These are phyloP conservation scores for Pseudocercospora eumusae DNA, from an alignment of 2,329 filamentous ascomycete species.

Conservation along the genomic window DNA sequence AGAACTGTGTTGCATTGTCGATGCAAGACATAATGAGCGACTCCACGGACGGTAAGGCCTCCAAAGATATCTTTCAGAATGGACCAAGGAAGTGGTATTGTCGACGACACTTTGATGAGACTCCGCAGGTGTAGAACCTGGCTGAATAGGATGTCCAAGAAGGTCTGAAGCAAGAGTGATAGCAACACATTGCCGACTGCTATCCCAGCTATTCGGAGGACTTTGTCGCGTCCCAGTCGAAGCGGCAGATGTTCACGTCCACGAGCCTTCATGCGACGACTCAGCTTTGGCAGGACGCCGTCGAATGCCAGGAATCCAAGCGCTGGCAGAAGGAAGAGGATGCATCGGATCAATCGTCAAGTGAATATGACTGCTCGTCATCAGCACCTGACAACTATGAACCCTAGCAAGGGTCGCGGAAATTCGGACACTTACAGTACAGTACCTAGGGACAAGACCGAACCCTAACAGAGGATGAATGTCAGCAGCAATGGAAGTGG, in stretches of 20 bases:
- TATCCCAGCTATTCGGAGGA: constrained; percentile 56
- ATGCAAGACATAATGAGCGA: constrained; percentile 73
- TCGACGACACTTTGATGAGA: constrained; percentile 59
- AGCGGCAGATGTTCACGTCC: constrained; percentile 55
- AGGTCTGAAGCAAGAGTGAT: constrained; percentile 56
- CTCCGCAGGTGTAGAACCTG: constrained; percentile 56
- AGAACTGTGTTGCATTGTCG: constrained; percentile 61
- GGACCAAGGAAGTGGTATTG: constrained; percentile 60
- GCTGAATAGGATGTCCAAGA: constrained; percentile 58
- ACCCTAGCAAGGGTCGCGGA: neutral
- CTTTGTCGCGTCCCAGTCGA: constrained; percentile 44
- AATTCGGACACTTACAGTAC: neutral
- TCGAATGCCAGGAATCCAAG: constrained; percentile 74
- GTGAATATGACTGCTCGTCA: constrained; percentile 62
- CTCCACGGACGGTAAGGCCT: constrained; percentile 60
- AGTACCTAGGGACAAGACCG: constrained; percentile 66
- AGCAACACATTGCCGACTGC: constrained; percentile 59
- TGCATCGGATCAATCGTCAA: constrained; percentile 69
- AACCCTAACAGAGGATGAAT: constrained; percentile 52
- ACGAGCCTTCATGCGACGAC: constrained; percentile 68
- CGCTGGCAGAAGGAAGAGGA: constrained; percentile 74
- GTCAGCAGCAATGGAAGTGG: constrained; percentile 44
- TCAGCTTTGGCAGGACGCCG: constrained; percentile 66
- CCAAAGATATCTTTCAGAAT: constrained; percentile 58
- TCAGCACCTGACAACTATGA: constrained; percentile 8